Evolutionary conservation across 2,329 filamentous ascomycete species (phyloP), one percentile per base, ranked within the genome.

Genomic region (Pseudogymnoascus sp.): DNA sequence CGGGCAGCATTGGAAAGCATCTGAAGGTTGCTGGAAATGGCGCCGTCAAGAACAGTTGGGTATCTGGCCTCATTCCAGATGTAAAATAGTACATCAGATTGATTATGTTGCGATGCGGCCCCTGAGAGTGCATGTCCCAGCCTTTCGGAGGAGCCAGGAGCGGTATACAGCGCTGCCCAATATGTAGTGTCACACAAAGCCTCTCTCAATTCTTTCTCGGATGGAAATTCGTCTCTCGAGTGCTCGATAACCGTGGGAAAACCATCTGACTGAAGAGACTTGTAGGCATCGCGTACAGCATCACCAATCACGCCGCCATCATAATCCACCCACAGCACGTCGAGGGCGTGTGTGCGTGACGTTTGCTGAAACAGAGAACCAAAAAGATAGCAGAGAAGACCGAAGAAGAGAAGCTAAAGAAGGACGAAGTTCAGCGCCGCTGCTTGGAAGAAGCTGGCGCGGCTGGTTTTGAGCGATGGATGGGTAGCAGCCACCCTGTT

Each of bases 261-360:
- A 2, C 31, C 60, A 8, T 70, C 62, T n/a, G 65, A 71, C 59
- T 74, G 65, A 1, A 77, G 50, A 4, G 62, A 63, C n/a, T 67
- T 44, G 63, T 76, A 76, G n/a, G 76, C 74, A 7, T 65, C 62
- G 7, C 69, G 66, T 2, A 78, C 63, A 1, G 75, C 68, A 4
- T 68, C 25, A 25, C 76, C 75, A 42, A 78, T 67, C 2, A 77
- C 70, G 53, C 78, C 77, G 3, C 80, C 81, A 69, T 89, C 85
- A 66, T 88, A 86, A 70, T 87, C 83, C 28, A 88, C 84, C 1
- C 87, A 79, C 65, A 82, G 80, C 7, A 88, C 76, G 2, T 76
- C 77, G 6, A 88, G 71, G 0, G 74, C 72, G 2, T 73, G 74
- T 16, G 81, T 73, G 61, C 71, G 70, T 2, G 63, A 40, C 0